Evolutionary conservation across 805 yeast genomes (phyloP), one percentile per base, ranked within the genome.

Genomic region (Candida tammaniensis): DNA sequence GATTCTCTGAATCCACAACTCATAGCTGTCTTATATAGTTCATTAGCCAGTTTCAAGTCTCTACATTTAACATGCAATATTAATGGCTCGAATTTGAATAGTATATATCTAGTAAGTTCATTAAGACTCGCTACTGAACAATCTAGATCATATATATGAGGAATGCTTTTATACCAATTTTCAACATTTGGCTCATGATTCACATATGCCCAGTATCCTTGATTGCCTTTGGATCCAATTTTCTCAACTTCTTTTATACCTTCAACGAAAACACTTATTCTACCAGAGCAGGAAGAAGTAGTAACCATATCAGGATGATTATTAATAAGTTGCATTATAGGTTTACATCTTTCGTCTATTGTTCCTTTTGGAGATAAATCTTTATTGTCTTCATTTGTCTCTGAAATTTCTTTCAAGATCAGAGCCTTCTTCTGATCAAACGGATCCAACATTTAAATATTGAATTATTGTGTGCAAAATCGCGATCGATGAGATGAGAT

Each of bases 321-420:
- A 49, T 87, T 87, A 46, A 87, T 81, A 11, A 80, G 52, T 11
- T 75, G 57, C 40, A 87, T 85, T 13, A 87, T 69, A 2, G 95
- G 95, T 9, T 81, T 49, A 47, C 94, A 81, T 14, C 73, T 61
- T 31, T 61, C 76, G 57, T 87, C 96, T n/a, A 86, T 79, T 2
- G 86, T 72, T 1, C 96, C 96, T 50, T 87, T 88, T 11, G 96
- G 96, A 2, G 94, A 83, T n/a, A 78, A 64, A 55, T 82, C 91
- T 4, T 76, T 78, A 9, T 61, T 54, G 0, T 52, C 55, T 2
- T 57, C 64, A 5, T 62, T 54, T 7, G 67, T 76, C 3, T 61
- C 52, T 1, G 54, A 49, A 6, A 83, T 79, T 32, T 77, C 82
- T n/a, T 54, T 44, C 7, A 82, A 54, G 5, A 83, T 75, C 26